Conservation (phyloP, 805 yeast species). For the Pichia deserticola region DNA sequence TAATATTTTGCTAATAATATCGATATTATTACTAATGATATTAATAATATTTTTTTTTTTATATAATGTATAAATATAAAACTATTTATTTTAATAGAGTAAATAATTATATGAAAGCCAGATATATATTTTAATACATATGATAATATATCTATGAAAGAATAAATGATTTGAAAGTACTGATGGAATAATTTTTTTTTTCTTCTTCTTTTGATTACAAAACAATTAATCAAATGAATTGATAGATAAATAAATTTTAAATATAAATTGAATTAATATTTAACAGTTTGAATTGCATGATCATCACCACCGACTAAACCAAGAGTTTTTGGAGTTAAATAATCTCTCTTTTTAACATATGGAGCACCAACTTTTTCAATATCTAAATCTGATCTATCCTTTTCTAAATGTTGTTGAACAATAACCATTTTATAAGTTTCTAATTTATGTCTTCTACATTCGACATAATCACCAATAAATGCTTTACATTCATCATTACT, state of each 20-base stretch:
- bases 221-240: background rate
- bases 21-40: too few relatives aligned
- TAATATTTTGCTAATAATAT: too few relatives aligned
- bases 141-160: background rate
- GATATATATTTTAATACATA: too few relatives aligned
- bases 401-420: constrained; percentile 26
- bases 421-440: constrained; percentile 31
- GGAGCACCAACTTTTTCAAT: constrained; percentile 31
- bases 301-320: constrained; percentile 33
- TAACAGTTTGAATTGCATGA: constrained; percentile 21
- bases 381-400: constrained; percentile 21
- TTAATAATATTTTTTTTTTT: background rate
- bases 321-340: constrained; percentile 32
- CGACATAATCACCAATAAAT: constrained; percentile 29
- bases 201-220: background rate
- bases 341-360: constrained; percentile 32
- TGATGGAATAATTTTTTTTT: too few relatives aligned
- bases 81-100: background rate
- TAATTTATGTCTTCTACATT: constrained; percentile 32
- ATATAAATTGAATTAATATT: constrained; percentile 12
- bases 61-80: too few relatives aligned
- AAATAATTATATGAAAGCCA: background rate
- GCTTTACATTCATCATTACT: constrained; percentile 27
- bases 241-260: background rate
- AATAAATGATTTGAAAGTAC: background rate